phyloP scores from a whole-genome alignment of 164 flowering plant genomes.

The Litsea cubeba region DNA sequence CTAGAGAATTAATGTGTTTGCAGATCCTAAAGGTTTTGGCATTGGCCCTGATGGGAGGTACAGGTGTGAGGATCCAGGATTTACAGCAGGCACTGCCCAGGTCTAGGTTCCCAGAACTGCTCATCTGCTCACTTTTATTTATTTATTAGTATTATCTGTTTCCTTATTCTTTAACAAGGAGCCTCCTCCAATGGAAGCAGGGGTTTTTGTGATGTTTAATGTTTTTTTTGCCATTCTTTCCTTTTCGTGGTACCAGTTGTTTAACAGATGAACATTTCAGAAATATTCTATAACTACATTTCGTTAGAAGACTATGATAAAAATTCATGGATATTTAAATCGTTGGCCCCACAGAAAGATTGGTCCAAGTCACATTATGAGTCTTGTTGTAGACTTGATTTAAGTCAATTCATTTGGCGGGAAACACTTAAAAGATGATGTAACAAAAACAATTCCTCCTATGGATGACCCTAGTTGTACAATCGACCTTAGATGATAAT shows the following conservation, averaged over 20 bases:
- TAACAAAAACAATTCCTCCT: too few species aligned
- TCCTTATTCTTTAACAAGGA: not conserved
- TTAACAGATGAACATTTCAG: not conserved
- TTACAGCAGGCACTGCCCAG: conserved; percentile 89
- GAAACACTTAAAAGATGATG: too few species aligned
- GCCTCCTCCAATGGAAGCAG: not conserved
- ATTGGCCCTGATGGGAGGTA: conserved; percentile 89
- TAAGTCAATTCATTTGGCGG: too few species aligned
- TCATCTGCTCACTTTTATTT: not conserved
- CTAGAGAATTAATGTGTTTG: conserved; percentile 89
- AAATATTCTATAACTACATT: not conserved
- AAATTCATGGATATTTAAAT: too few species aligned
- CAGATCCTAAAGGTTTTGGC: conserved; percentile 35
- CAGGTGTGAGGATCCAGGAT: conserved; percentile 58
- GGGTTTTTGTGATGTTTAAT: not conserved
- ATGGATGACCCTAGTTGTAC: too few species aligned
- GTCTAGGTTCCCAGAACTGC: conserved; percentile 33
- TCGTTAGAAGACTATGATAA: too few species aligned
- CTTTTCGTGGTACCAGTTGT: not conserved
- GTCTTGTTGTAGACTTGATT: too few species aligned
- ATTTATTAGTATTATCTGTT: not conserved
- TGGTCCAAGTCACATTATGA: too few species aligned
- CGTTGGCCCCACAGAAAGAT: too few species aligned
- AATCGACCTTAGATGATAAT: too few species aligned
- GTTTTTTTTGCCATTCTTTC: not conserved